These are phyloP conservation scores for Trypanosoma conorhini DNA, from an alignment of 208 protist genomes.

Conservation along the genomic window DNA sequence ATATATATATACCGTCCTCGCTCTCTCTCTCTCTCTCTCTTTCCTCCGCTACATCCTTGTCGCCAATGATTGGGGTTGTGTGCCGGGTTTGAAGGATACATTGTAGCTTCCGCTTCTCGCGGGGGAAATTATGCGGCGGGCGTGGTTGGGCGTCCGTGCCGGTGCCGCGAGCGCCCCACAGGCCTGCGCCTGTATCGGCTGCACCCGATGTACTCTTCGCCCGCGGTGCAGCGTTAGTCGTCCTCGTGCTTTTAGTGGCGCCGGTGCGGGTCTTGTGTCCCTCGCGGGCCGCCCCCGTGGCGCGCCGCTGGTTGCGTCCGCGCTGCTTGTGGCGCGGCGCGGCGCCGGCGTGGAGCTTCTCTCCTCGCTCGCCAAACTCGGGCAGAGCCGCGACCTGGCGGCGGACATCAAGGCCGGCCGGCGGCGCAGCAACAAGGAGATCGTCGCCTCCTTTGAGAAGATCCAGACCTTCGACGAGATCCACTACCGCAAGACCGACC, in stretches of 20 bases:
- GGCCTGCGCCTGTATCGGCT: too few species aligned
- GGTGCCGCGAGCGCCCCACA: not conserved
- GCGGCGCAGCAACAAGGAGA: conserved; percentile 80
- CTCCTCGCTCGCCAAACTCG: conserved; percentile 75
- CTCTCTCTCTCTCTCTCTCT: not conserved
- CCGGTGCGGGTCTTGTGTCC: not conserved
- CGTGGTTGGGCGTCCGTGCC: not conserved
- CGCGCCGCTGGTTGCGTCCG: not conserved
- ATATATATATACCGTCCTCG: not conserved
- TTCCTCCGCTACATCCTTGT: not conserved
- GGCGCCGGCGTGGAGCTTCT: conserved; percentile 72
- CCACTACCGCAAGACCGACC: conserved; percentile 79
- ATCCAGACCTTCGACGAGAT: conserved; percentile 86
- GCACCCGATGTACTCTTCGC: not conserved
- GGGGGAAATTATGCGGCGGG: conserved; percentile 6
- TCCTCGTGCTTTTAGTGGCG: not conserved
- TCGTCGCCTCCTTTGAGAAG: conserved; percentile 77
- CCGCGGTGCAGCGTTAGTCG: not conserved
- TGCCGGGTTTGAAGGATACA: not conserved
- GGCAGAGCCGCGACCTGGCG: conserved; percentile 77
- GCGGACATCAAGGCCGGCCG: conserved; percentile 70
- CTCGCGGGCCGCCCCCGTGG: not conserved
- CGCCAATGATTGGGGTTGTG: not conserved
- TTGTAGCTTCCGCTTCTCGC: not conserved
- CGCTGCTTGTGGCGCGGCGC: conserved; percentile 27